Base-by-base conservation (phyloP, 192 early-diverging fungal genomes). In the Coemansia sp. region DNA sequence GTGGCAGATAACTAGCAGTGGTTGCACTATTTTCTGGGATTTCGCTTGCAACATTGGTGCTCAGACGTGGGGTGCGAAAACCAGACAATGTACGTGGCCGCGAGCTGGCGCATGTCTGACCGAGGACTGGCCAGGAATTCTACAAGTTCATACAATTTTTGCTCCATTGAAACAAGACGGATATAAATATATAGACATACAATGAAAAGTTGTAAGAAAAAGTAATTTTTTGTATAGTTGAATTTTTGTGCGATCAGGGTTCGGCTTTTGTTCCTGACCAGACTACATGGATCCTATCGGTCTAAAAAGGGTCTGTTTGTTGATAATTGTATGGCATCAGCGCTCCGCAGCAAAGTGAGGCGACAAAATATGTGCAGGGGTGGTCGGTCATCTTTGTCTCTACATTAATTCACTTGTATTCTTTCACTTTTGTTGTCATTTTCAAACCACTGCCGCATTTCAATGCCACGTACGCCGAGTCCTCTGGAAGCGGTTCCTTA, bases 21-120 rank as follows among this genome's bases (percentile, higher is more conserved):
- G 89, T 62, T 87, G 86, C 47, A 92, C 84, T 5, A 92, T 70
- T 7, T 85, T 85, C 60, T 89, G 79, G 15, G 86, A 85, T 16
- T 85, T 75, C 61, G 84, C 87, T 65, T 93, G 27, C 27, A 27
- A 27, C 27, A 27, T 2, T 27, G 27, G 27, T 27, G 27, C 15
- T 90, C 86, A 5, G 90, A 89, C 12, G 72, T 71, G 0, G 82
- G 85, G 24, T 81, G 57, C 5, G 92, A 91, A 40, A 94, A 90
- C 22, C 88, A 87, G 29, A 91, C 86, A 47, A 94, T 72, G 79
- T 94, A 91, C 63, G 92, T 87, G 60, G 89, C 86, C 7, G 94
- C 95, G 67, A 94, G 86, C 64, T 93, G 86, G 47, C 95, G 87
- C 70, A 96, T 91, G 80, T 94, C 93, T n/a, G 88, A 77, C 73